Percentiles rank a stretch among this genome's conserved stretches.
phyloP scores from a whole-genome alignment of 2,329 filamentous ascomycete genomes.

The Cladosporium sphaerospermum region DNA sequence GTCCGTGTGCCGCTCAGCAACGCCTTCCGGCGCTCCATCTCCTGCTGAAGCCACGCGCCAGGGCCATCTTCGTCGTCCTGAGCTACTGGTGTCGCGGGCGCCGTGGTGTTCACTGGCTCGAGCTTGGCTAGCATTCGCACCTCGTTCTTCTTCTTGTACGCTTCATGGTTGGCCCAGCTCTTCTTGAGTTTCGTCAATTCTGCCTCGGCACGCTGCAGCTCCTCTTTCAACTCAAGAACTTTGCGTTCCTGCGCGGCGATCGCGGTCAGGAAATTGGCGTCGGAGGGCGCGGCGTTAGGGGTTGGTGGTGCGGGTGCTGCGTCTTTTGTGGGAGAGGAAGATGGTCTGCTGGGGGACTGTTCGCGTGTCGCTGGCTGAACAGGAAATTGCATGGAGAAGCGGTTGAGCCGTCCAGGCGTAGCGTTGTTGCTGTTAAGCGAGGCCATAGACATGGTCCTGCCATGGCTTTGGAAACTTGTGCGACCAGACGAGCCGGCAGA shows the following conservation, averaged over 20 bases:
- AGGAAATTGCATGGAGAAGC: slow-evolving; percentile 45
- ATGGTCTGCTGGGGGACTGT: slow-evolving; percentile 25
- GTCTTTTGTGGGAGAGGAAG: slow-evolving; percentile 29
- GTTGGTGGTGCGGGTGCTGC: slow-evolving; percentile 26
- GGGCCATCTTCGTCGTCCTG: slow-evolving; percentile 43
- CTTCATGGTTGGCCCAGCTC: slow-evolving; percentile 74
- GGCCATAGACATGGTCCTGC: slow-evolving; percentile 23
- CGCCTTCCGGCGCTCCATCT: slow-evolving; percentile 68
- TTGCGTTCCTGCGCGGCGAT: slow-evolving; percentile 87
- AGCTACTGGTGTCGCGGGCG: slow-evolving; percentile 28
- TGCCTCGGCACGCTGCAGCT: slow-evolving; percentile 73
- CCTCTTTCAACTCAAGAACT: slow-evolving; percentile 85
- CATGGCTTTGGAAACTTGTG: slow-evolving; percentile 24
- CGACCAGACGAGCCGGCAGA: slow-evolving; percentile 12
- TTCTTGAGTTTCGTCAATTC: slow-evolving; percentile 73
- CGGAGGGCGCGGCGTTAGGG: slow-evolving; percentile 26
- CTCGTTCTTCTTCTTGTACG: slow-evolving; percentile 66
- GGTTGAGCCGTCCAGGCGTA: slow-evolving; percentile 29
- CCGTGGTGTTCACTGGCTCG: slow-evolving; percentile 45
- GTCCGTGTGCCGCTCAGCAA: slow-evolving; percentile 49
- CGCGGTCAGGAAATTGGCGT: slow-evolving; percentile 66
- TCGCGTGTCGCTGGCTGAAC: slow-evolving; percentile 33
- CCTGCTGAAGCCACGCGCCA: slow-evolving; percentile 43
- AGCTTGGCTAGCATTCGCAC: slow-evolving; percentile 55
- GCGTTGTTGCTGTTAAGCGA: slow-evolving; percentile 10